phyloP scores from a whole-genome alignment of 305 asterid genomes.

The Galium porrigens region DNA sequence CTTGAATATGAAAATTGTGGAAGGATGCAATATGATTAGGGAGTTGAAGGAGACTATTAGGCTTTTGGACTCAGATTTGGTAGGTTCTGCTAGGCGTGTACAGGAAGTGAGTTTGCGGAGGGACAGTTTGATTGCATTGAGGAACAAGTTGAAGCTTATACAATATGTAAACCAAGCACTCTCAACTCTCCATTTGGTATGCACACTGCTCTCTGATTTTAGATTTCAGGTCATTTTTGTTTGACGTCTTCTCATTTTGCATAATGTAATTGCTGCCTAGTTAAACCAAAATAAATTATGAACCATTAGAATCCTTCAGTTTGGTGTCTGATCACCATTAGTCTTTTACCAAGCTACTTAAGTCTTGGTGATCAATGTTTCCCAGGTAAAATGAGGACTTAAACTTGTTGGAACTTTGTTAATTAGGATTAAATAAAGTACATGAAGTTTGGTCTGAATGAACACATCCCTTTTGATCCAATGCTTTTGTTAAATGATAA shows the following conservation, averaged over 20 bases:
- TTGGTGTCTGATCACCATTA: background rate
- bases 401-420: background rate
- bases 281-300: background rate
- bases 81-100: constrained; percentile 74
- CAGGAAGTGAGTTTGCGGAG: constrained; percentile 64
- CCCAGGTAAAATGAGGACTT: background rate
- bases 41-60: constrained; percentile 82
- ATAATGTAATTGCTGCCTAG: background rate
- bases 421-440: background rate
- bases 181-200: constrained; percentile 75
- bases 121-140: constrained; percentile 53
- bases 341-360: background rate
- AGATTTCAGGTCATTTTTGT: background rate
- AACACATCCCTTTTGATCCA: background rate
- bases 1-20: constrained; percentile 58
- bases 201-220: background rate
- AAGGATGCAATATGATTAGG: constrained; percentile 73
- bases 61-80: constrained; percentile 65
- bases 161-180: constrained; percentile 91
- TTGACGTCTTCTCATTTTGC: background rate
- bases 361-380: background rate
- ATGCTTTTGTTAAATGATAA: background rate
- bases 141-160: constrained; percentile 69
- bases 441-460: background rate
- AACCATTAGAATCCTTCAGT: background rate